These are phyloP conservation scores for Cyclocybe aegerita DNA, from an alignment of 768 basidiomycete species.

Conservation along the genomic window DNA sequence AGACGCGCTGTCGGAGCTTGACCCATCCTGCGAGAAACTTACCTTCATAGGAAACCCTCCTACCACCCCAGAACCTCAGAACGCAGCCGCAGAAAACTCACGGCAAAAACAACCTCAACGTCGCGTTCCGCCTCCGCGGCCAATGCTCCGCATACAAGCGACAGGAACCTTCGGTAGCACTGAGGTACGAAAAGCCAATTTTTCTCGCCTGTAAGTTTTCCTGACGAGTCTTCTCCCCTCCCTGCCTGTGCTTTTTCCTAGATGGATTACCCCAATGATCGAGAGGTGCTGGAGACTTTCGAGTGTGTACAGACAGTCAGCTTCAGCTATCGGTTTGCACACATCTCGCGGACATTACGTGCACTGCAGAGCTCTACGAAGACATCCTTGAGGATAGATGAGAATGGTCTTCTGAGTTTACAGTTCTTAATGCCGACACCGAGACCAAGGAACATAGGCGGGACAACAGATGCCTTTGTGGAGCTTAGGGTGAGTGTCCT, in stretches of 20 bases:
- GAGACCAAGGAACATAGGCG: conserved; percentile 39
- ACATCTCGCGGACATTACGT: conserved; percentile 67
- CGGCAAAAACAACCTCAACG: conserved; percentile 16
- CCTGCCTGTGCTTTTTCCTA: conserved; percentile 23
- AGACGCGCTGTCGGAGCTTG: conserved; percentile 89
- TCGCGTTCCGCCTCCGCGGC: conserved; percentile 10
- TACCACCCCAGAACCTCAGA: conserved; percentile 17
- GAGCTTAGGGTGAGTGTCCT: conserved; percentile 78
- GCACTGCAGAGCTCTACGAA: conserved; percentile 85
- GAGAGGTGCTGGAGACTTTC: conserved; percentile 87
- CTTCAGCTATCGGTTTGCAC: conserved; percentile 84
- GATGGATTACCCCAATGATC: conserved; percentile 97
- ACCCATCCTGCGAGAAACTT: conserved; percentile 83
- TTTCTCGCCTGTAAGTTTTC: too few relatives aligned
- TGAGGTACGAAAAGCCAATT: conserved; percentile 50
- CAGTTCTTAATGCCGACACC: conserved; percentile 84
- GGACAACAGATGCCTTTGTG: conserved; percentile 63
- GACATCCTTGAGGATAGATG: conserved; percentile 85
- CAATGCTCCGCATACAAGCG: conserved; percentile 80
- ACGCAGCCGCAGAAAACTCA: conserved; percentile 21
- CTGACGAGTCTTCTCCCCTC: background rate
- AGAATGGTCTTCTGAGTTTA: conserved; percentile 77
- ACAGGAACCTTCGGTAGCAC: conserved; percentile 83
- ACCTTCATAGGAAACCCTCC: conserved; percentile 80
- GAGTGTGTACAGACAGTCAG: conserved; percentile 68